Conservation (phyloP, 2,329 filamentous ascomycete genomes). For the Pseudogymnoascus sp. region DNA sequence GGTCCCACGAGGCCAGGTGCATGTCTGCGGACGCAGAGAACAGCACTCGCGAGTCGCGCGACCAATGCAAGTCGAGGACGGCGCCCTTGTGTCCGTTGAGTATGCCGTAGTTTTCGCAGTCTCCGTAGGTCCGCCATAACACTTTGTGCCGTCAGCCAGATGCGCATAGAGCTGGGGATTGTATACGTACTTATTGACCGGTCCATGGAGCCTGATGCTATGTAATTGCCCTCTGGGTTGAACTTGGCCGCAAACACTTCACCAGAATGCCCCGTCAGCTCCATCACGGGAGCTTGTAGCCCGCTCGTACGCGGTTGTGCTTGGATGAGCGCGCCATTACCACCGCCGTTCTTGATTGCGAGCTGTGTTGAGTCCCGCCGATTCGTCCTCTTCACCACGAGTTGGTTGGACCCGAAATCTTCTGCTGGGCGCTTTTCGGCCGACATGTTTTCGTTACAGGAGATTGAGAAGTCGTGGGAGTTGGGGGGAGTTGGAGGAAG, state of each 20-base stretch:
- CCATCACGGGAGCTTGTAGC: conserved; percentile 87
- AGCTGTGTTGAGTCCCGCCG: conserved; percentile 31
- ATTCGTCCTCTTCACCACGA: conserved; percentile 86
- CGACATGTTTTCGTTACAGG: conserved; percentile 55
- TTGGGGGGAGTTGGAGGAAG: neutral
- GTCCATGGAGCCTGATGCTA: conserved; percentile 95
- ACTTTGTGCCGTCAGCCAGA: conserved; percentile 46
- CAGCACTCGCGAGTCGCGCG: conserved; percentile 81
- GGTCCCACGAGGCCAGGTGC: conserved; percentile 89
- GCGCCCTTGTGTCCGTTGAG: conserved; percentile 87
- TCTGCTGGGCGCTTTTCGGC: conserved; percentile 85
- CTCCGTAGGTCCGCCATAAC: conserved; percentile 86
- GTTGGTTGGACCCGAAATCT: conserved; percentile 69
- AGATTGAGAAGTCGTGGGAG: neutral
- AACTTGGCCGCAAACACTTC: conserved; percentile 91
- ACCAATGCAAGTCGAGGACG: conserved; percentile 90
- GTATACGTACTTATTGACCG: conserved; percentile 65
- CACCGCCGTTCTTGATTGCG: conserved; percentile 13
- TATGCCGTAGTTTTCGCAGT: conserved; percentile 89
- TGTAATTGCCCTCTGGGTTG: conserved; percentile 76
- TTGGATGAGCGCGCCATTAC: conserved; percentile 58
- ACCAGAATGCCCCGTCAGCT: conserved; percentile 72
- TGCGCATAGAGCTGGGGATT: neutral
- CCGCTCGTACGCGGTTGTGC: conserved; percentile 68
- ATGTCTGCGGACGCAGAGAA: conserved; percentile 92